phyloP scores from a whole-genome alignment of 1,284 basidiomycete species.

The Pseudozyma sp. region DNA sequence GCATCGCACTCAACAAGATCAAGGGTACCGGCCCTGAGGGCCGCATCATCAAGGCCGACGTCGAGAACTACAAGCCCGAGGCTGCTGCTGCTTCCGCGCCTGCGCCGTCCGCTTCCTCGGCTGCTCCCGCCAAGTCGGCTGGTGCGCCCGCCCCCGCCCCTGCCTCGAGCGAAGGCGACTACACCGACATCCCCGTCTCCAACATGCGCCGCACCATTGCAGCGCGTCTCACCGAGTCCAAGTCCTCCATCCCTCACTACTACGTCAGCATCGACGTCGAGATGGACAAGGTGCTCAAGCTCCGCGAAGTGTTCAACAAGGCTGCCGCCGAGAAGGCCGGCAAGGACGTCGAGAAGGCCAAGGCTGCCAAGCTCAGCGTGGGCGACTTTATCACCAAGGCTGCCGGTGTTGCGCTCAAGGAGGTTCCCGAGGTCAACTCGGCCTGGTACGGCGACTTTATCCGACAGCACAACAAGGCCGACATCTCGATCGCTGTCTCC shows the following conservation, averaged over 20 bases:
- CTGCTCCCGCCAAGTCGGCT: slow-evolving; percentile 33
- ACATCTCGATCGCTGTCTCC: slow-evolving; percentile 96
- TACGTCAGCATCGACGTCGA: slow-evolving; percentile 94
- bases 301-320: slow-evolving; percentile 93
- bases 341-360: slow-evolving; percentile 74
- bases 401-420: slow-evolving; percentile 85
- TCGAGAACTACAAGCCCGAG: slow-evolving; percentile 80
- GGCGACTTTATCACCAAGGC: slow-evolving; percentile 99
- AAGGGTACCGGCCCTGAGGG: slow-evolving; percentile 95
- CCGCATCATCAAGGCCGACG: slow-evolving; percentile 91
- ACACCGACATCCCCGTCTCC: slow-evolving; percentile 88
- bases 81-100: slow-evolving; percentile 43
- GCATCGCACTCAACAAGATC: slow-evolving; percentile 88
- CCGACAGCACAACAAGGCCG: slow-evolving; percentile 95
- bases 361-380: slow-evolving; percentile 89
- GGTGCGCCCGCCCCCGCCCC: slow-evolving; percentile 34
- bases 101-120: slow-evolving; percentile 20
- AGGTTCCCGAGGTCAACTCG: slow-evolving; percentile 97
- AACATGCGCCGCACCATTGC: slow-evolving; percentile 97
- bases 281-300: slow-evolving; percentile 95
- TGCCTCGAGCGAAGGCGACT: slow-evolving; percentile 74
- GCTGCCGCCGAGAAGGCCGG: slow-evolving; percentile 68
- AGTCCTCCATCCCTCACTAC: slow-evolving; percentile 95
- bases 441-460: slow-evolving; percentile 97
- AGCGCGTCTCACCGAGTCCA: slow-evolving; percentile 87